A percentile compares a stretch with the other conserved stretches of the same genome.
Evolutionary conservation across 2,329 filamentous ascomycete genomes (phyloP).

Genomic region (Tolypocladium guangdongense): DNA sequence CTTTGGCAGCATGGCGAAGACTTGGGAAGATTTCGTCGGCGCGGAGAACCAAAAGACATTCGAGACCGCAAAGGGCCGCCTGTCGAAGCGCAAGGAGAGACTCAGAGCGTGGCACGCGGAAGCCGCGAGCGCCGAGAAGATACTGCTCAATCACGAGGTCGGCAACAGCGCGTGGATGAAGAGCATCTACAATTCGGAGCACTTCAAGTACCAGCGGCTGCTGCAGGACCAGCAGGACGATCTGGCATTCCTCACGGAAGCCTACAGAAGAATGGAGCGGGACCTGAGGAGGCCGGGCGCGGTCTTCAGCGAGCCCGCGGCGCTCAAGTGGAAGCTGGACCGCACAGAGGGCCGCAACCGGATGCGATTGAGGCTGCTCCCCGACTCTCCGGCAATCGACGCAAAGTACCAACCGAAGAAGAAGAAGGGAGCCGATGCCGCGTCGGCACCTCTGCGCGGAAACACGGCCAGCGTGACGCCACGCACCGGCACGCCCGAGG

Average conservation of each 20-base stretch:
- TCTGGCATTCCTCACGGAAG: slow-evolving; percentile 61
- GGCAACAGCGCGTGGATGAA: slow-evolving; percentile 87
- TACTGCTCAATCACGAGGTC: slow-evolving; percentile 71
- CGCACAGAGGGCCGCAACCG: slow-evolving; percentile 91
- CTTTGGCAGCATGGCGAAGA: slow-evolving; percentile 65
- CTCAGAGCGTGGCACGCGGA: slow-evolving; percentile 71
- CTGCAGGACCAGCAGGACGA: slow-evolving; percentile 93
- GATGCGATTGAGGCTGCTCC: slow-evolving; percentile 80
- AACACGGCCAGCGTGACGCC: slow-evolving; percentile 15
- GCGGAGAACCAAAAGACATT: slow-evolving; percentile 72
- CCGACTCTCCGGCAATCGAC: slow-evolving; percentile 58
- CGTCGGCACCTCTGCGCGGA: slow-evolving; percentile 23
- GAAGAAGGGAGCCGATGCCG: slow-evolving; percentile 44
- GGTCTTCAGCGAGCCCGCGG: slow-evolving; percentile 56
- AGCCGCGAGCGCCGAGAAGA: slow-evolving; percentile 55
- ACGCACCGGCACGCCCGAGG: slow-evolving; percentile 7
- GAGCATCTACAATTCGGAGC: slow-evolving; percentile 87
- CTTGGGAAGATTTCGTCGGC: slow-evolving; percentile 81
- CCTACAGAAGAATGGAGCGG: slow-evolving; percentile 68
- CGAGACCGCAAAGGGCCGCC: slow-evolving; percentile 59
- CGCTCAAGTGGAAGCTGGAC: slow-evolving; percentile 81
- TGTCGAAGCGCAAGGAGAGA: slow-evolving; percentile 69
- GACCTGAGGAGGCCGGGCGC: slow-evolving; percentile 72
- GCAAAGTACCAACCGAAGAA: slow-evolving; percentile 82
- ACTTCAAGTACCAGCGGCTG: slow-evolving; percentile 79